Evolutionary conservation across 116 monocot genomes (phyloP), one percentile per base, ranked within the genome.

Genomic region (Trichopus zeylanicus): DNA sequence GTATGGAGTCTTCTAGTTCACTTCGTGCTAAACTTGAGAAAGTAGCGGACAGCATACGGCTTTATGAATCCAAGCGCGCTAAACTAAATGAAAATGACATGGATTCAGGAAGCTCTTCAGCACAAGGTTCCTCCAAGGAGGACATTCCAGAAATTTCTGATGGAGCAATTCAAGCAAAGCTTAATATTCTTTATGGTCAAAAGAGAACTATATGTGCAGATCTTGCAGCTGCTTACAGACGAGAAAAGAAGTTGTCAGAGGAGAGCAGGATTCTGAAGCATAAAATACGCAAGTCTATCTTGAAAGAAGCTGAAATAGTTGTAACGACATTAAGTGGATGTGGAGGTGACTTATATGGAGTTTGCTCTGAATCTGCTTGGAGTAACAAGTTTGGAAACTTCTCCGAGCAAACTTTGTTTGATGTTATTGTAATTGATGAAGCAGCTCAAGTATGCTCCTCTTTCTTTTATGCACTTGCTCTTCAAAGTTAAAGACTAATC

Each of bases 391-490:
- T 65, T 66, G 77, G 71, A 22, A 76, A 47, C 59, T 75, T 82
- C 73, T 77, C 82, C 32, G 97, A 97, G 59, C 72, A 77, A 46
- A 69, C 70, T 35, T 71, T 97, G 31, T 97, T 97, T 77, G 91
- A 97, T 82, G 84, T 84, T 67, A 87, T 97, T 62, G 60, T 97
- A 27, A 91, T 97, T 71, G 97, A 97, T 71, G 97, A 97, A 80
- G 97, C 97, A 29, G 97, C 97, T 56, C 97, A 97, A 75, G 97
- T 97, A 72, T 55, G 52, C 56, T 20, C 30, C 7, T 35, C 35
- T 27, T 51, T 33, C 29, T 22, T 52, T 16, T 25, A 23, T 16
- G 8, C 35, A n/a, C 23, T 51, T 42, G 29, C 21, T 52, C 31
- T 20, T 57, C 8, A 24, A 8, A n/a, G n/a, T n/a, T n/a, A n/a